phyloP scores from a whole-genome alignment of 352 stramenopile genomes.

The Halophytophthora polymorphica region DNA sequence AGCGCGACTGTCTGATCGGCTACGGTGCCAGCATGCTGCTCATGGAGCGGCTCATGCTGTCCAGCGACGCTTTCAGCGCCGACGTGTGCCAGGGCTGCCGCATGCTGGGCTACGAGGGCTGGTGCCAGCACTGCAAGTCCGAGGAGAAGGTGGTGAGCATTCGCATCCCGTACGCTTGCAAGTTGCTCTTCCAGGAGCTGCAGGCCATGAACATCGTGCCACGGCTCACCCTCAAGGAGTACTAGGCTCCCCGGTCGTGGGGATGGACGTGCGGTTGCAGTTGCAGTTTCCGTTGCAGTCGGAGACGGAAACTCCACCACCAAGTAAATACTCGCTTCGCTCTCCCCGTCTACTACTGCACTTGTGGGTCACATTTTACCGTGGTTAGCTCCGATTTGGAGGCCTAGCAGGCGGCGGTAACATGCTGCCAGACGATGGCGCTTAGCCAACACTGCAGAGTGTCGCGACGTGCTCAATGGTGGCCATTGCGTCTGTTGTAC shows the following conservation, averaged over 20 bases:
- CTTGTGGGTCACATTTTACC: too few species aligned
- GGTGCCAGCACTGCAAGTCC: slow-evolving; percentile 98
- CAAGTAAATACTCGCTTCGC: too few species aligned
- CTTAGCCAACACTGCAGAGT: too few species aligned
- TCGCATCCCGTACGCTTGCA: slow-evolving; percentile 97
- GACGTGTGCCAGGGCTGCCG: slow-evolving; percentile 98
- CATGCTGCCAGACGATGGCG: too few species aligned
- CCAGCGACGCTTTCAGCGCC: slow-evolving; percentile 98
- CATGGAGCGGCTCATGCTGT: slow-evolving; percentile 99
- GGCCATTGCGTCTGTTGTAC: too few species aligned
- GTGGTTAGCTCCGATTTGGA: too few species aligned
- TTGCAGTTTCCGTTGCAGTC: too few species aligned
- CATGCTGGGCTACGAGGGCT: slow-evolving; percentile 96
- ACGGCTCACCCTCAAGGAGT: slow-evolving; percentile 95
- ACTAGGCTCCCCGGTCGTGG: slow-evolving; percentile 26
- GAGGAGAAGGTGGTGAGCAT: slow-evolving; percentile 98
- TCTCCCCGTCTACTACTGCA: too few species aligned
- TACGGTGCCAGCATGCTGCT: slow-evolving; percentile 99
- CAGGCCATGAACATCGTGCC: slow-evolving; percentile 54
- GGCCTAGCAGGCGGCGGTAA: too few species aligned
- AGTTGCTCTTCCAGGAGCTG: slow-evolving; percentile 96
- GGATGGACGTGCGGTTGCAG: too few species aligned
- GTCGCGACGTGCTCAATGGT: too few species aligned
- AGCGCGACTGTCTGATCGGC: slow-evolving; percentile 99
- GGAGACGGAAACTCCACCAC: too few species aligned